Evolutionary conservation across 2,329 filamentous ascomycete genomes (phyloP), one percentile per base, ranked within the genome.

Genomic region (Ophiostoma ips): DNA sequence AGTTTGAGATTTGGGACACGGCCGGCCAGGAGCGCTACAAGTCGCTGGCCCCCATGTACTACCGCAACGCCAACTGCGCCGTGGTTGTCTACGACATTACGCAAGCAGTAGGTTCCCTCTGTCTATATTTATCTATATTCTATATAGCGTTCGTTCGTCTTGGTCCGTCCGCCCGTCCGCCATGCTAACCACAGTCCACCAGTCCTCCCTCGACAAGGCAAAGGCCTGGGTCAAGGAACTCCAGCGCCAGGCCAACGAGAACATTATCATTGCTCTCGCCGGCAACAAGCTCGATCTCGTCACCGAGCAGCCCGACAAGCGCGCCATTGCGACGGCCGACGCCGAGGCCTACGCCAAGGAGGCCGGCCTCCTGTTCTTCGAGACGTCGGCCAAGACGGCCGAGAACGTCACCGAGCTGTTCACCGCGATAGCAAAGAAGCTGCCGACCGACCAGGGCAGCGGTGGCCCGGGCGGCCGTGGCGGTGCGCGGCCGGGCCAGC

Each of bases 1-100:
- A 98, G 75, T 98, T 98, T 64, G 92, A 98, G 71, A 98, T 98
- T 65, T 98, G 92, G 89, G 89, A 95, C 69, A 98, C 92, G 10
- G 92, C 92, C 56, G 92, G 92, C 56, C 92, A 98, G 71, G 92
- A 98, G 71, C 81, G 94, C 63, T 98, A 96, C 78, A 96, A 96
- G 76, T 96, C 92, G 12, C 76, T 98, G 58, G 92, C 92, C 33
- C 92, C 92, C 61, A 98, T 98, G 92, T 98, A 98, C 75, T 98
- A 98, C 72, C 77, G 94, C 61, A 98, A 98, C 66, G 94, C 94
- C 60, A 96, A 98, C 78, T 96, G 92, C 71, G 92, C 94, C 52
- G 90, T 98, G 31, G 90, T 98, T 46, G 92, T 98, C 58, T 98
- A 98, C 69, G 92, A 98, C 70, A 96, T 98, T 63, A 98, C 92